Percentiles rank a stretch among this genome's conserved stretches.
Conservation (phyloP, 2,329 filamentous ascomycete genomes). For the Ophiostoma australiae region DNA sequence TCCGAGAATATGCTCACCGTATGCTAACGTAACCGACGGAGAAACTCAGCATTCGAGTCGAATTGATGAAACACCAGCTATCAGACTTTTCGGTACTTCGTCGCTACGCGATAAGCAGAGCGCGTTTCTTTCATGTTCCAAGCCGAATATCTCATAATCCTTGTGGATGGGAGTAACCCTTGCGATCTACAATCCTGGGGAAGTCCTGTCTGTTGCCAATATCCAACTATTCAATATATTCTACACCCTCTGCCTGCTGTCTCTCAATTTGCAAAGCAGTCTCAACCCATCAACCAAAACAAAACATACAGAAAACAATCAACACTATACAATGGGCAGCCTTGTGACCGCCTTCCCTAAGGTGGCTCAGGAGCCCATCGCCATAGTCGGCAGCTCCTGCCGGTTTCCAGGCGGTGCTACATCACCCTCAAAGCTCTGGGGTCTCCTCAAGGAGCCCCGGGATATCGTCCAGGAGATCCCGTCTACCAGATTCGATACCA, state of each 20-base stretch:
- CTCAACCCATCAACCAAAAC: not conserved
- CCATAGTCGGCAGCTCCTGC: not conserved
- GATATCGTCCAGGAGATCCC: not conserved
- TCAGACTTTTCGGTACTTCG: not conserved
- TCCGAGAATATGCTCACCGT: not conserved
- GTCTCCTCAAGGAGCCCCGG: not conserved
- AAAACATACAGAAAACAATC: not conserved
- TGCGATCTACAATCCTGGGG: not conserved
- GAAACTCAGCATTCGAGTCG: not conserved
- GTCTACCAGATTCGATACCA: not conserved
- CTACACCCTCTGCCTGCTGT: not conserved
- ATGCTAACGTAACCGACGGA: not conserved
- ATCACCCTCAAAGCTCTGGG: not conserved
- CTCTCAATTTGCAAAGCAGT: not conserved
- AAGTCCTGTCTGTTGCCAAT: not conserved
- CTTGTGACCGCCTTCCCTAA: not conserved
- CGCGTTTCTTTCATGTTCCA: not conserved
- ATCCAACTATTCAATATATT: not conserved
- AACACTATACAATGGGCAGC: not conserved
- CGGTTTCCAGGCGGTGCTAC: not conserved
- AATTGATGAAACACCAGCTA: not conserved
- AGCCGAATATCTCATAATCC: not conserved
- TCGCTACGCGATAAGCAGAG: not conserved
- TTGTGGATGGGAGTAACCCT: not conserved
- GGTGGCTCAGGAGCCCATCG: not conserved